These are phyloP conservation scores for Aspergillus unguis DNA, from an alignment of 2,329 filamentous ascomycete species.

Conservation along the genomic window DNA sequence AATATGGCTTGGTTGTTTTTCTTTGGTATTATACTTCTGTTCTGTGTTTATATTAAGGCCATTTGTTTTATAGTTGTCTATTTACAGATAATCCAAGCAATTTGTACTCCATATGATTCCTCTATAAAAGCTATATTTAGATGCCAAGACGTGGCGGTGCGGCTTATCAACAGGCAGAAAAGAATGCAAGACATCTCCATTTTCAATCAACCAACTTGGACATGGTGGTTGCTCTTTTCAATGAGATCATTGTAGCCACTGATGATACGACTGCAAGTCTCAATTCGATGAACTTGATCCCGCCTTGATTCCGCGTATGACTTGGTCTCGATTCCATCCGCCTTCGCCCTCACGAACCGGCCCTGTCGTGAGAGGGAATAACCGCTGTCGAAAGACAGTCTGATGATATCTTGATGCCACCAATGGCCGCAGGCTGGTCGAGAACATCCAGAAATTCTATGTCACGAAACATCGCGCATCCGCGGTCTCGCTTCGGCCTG, in stretches of 20 bases:
- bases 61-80: background rate
- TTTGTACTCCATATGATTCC: background rate
- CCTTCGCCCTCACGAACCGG: conserved; percentile 11
- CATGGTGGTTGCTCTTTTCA: background rate
- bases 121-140: background rate
- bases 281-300: background rate
- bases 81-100: background rate
- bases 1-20: background rate
- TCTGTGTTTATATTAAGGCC: background rate
- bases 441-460: conserved; percentile 27
- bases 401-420: background rate
- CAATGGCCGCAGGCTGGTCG: background rate
- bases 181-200: background rate
- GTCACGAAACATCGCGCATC: conserved; percentile 56
- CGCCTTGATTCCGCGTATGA: conserved; percentile 1
- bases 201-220: background rate
- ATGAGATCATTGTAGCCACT: background rate
- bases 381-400: background rate
- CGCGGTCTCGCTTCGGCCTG: conserved; percentile 70
- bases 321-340: conserved; percentile 3
- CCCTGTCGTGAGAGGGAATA: conserved; percentile 13
- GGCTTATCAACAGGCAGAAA: conserved; percentile 4
- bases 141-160: conserved; percentile 10
- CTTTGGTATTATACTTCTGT: background rate
- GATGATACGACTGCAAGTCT: background rate